Base-by-base conservation (phyloP, 2,329 filamentous ascomycete genomes). In the Penicillium sp. region DNA sequence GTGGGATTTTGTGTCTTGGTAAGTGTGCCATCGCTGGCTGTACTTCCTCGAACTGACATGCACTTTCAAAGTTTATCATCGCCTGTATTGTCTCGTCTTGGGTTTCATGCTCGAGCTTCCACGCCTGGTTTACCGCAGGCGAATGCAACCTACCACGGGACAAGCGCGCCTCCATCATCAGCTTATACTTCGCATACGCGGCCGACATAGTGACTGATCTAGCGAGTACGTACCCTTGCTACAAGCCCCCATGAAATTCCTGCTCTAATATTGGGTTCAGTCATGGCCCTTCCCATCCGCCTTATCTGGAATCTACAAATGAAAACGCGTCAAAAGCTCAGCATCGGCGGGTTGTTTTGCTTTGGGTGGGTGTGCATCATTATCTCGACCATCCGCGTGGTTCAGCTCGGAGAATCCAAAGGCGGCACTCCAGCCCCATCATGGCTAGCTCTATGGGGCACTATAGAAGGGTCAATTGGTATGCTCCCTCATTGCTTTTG, bases 251-350 rank as follows among this genome's bases (percentile, higher is more conserved):
- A 23, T n/a, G 7, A 16, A 4, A 4, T 18, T 5, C 8, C 4
- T 10, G 13, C 30, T n/a, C 36, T 45, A 39, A 45, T 9, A 32
- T 14, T 1, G 9, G 9, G 14, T 4, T 1, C 52, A 74, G 71
- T 75, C 51, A 75, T 74, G 71, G 60, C 67, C 11, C 65, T 74
- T 9, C 67, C 72, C 7, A 58, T 73, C 36, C 67, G 66, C 16
- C 65, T 74, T 4, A 69, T 74, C 34, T 72, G 67, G 68, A 67
- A 68, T 13, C 63, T 75, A 2, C 68, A 68, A 34, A 73, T 74
- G 63, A 64, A 69, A 9, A 53, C 55, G 5, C 49, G 55, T 18
- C 67, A 71, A 45, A 75, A 74, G 44, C 45, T 72, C 23, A 68
- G 67, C 23, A 66, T 74, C 30, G 63, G 66, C 16, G 61, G 53